A percentile compares a stretch with the other conserved stretches of the same genome.
phyloP scores from a whole-genome alignment of 2,329 filamentous ascomycete genomes.

The Paecilomyces sp. region DNA sequence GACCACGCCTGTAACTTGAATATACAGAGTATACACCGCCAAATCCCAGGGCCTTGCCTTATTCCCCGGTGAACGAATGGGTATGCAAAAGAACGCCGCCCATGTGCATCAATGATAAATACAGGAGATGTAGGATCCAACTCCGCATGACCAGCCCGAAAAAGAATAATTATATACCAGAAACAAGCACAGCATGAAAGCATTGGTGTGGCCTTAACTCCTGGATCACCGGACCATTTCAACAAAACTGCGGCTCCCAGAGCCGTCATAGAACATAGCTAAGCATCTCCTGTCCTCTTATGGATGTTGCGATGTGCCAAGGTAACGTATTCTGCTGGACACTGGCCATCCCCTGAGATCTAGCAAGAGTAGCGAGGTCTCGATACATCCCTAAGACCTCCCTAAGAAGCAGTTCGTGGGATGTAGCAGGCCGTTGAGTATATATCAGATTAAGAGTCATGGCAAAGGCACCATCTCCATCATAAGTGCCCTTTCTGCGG shows the following conservation, averaged over 20 bases:
- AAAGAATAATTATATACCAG: background rate
- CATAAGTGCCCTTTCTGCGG: slow-evolving; percentile 34
- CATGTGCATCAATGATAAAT: background rate
- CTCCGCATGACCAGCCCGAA: background rate
- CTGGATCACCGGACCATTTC: background rate
- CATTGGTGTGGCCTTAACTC: background rate
- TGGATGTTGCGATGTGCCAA: slow-evolving; percentile 41
- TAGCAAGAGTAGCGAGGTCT: slow-evolving; percentile 36
- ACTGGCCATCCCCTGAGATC: slow-evolving; percentile 34
- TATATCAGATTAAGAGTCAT: slow-evolving; percentile 38
- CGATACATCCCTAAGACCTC: slow-evolving; percentile 39
- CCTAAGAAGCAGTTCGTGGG: slow-evolving; percentile 30
- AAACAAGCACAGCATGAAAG: background rate
- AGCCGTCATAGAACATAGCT: slow-evolving; percentile 31
- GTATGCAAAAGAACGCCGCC: background rate
- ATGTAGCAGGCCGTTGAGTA: slow-evolving; percentile 19
- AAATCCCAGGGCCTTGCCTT: background rate
- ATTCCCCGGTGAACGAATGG: background rate
- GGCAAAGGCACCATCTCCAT: slow-evolving; percentile 34
- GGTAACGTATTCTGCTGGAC: slow-evolving; percentile 36
- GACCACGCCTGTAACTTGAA: background rate
- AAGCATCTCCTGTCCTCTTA: slow-evolving; percentile 34
- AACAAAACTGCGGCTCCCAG: background rate
- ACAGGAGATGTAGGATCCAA: background rate
- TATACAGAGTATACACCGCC: background rate